Evolutionary conservation across 2,329 filamentous ascomycete species (phyloP), one percentile per base, ranked within the genome.

Genomic region (Metarhizium rileyi): DNA sequence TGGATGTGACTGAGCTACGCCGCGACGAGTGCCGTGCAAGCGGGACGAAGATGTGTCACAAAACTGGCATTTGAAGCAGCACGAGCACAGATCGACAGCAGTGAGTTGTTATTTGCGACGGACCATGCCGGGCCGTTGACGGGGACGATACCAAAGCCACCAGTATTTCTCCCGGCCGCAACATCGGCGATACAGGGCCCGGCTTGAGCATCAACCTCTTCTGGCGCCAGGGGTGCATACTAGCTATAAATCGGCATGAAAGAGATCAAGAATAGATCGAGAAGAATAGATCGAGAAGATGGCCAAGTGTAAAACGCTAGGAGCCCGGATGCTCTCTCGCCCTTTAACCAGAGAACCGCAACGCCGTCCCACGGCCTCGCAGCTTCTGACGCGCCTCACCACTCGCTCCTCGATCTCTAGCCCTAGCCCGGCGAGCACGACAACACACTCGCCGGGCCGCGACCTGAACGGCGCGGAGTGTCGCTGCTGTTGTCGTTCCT

Each of bases 341-440:
- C 73, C 3, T 79, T 80, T 61, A 56, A 63, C 57, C 50, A 55
- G 22, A 59, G 61, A 46, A 51, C 47, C 14, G 59, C 55, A 22
- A 61, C 62, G 42, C 53, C 66, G 67, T 28, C 78, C 78, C 12
- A 80, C 76, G 0, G 48, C 63, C 9, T 66, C 70, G 0, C 78
- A 81, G 57, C 57, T 69, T 8, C 55, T 66, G 2, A 63, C 78
- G 14, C 78, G 14, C 72, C 75, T 1, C 78, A 82, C 53, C 78
- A 81, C 55, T 77, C 79, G 1, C 51, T 80, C 12, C 60, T 82
- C 10, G 78, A 83, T 57, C 62, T 81, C 26, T 61, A 82, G 1
- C 78, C 78, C 1, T 82, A 78, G 79, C 76, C 78, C 1, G 64
- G 58, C 18, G 72, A 75, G 33, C 68, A 78, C 7, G 73, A 79